phyloP scores from a whole-genome alignment of 169 alveolate species.

The Eimeria sp. region DNA sequence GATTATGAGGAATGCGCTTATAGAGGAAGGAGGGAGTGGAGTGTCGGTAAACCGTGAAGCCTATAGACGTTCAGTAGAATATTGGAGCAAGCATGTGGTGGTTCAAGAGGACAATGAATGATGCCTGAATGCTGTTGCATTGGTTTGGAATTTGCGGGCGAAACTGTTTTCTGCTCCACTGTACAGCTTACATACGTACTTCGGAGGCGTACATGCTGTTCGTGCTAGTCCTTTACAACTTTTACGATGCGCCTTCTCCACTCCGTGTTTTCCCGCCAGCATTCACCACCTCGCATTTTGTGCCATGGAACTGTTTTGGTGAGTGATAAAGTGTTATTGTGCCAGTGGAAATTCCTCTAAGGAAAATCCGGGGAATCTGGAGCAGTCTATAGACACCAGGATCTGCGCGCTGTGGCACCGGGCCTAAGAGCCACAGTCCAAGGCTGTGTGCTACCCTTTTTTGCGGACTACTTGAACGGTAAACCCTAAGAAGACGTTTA shows the following conservation, averaged over 20 bases:
- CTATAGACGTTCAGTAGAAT: conserved; percentile 96
- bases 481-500: neutral
- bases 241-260: neutral
- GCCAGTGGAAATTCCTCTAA: neutral
- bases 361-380: neutral
- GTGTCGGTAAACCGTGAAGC: conserved; percentile 95
- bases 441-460: neutral
- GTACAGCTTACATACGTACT: neutral
- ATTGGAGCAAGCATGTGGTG: conserved; percentile 97
- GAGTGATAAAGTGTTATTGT: neutral
- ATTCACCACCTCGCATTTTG: neutral
- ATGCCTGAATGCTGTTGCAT: neutral
- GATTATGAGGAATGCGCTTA: conserved; percentile 97
- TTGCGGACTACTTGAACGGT: neutral
- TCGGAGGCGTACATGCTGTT: neutral
- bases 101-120: conserved; percentile 83
- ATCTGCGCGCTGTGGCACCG: neutral
- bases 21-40: conserved; percentile 99
- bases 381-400: neutral
- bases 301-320: neutral
- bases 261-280: neutral
- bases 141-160: neutral
- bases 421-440: neutral
- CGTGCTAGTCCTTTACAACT: neutral
- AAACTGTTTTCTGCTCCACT: neutral